Evolutionary conservation across 2,329 filamentous ascomycete genomes (phyloP), one percentile per base, ranked within the genome.

Genomic region (Botrytis fabae): DNA sequence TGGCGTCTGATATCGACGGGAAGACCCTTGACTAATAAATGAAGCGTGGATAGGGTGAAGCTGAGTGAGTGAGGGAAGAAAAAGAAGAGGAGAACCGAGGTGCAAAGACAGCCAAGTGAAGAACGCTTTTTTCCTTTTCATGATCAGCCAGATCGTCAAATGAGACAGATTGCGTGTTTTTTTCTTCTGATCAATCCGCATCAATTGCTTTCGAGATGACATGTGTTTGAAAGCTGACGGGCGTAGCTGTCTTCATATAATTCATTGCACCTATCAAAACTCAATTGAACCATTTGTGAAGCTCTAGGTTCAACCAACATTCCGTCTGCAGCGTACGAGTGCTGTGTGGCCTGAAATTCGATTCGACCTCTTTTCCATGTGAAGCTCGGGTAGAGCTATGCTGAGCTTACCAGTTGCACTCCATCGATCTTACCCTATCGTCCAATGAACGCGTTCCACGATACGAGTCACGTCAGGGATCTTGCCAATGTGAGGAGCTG

Each of bases 401-500:
- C n/a, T 68, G 46, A 68, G 64, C 32, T 54, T 54, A 51, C 46
- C 6, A 54, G 25, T 54, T 54, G 14, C 48, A 51, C 63, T 68
- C 25, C 48, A 54, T 54, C 48, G 25, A 42, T 57, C n/a, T 32
- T n/a, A 57, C 42, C 48, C 25, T 1, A 57, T 42, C 48, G 28
- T 68, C 65, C 65, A 68, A 68, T 68, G 18, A 68, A 68, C 32
- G 8, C 14, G 5, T 12, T 57, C 48, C 65, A 68, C 65, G 65
- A 68, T 54, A 68, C 48, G 65, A 68, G 35, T 54, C 61, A 51
- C 48, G 65, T 54, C 65, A 42, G 54, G 65, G 65, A 54, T 68
- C 48, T 42, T 20, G 2, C n/a, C 8, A 32, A 25, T 54, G 48
- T 68, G 65, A 68, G 48, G 65, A 68, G 65, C 65, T 68, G 65